Conservation (phyloP, 805 yeast species). For the Cyberlindnera galapagoensis region DNA sequence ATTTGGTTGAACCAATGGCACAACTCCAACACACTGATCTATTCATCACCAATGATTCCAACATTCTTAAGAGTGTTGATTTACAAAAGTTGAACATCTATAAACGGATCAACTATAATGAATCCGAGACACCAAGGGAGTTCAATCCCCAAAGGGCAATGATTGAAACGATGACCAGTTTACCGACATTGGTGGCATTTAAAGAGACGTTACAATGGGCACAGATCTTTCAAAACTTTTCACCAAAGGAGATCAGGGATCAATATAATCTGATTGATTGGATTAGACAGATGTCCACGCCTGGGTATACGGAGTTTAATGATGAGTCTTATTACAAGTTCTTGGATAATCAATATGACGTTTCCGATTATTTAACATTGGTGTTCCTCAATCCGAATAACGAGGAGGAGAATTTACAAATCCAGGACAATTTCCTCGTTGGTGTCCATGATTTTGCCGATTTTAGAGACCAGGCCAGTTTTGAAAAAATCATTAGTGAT, state of each 20-base stretch:
- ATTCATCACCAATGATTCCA: slow-evolving; percentile 43
- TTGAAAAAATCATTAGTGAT: slow-evolving; percentile 29
- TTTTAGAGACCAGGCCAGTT: slow-evolving; percentile 34
- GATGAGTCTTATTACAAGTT: slow-evolving; percentile 4
- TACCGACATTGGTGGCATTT: slow-evolving; percentile 57
- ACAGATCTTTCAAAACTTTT: slow-evolving; percentile 50
- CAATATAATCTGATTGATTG: slow-evolving; percentile 41
- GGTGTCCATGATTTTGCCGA: slow-evolving; percentile 33
- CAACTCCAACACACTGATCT: slow-evolving; percentile 50
- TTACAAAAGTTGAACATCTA: slow-evolving; percentile 31
- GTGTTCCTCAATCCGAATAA: slow-evolving; percentile 12
- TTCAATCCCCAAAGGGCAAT: slow-evolving; percentile 36
- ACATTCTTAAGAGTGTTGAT: slow-evolving; percentile 31
- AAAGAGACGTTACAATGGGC: slow-evolving; percentile 51
- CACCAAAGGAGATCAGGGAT: slow-evolving; percentile 57
- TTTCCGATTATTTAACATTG: slow-evolving; percentile 6
- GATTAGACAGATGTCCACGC: slow-evolving; percentile 37
- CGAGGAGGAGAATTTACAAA: slow-evolving; percentile 20
- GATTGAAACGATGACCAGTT: slow-evolving; percentile 48
- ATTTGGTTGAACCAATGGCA: slow-evolving; percentile 54
- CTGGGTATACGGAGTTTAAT: slow-evolving; percentile 47
- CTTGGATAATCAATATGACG: slow-evolving; percentile 8
- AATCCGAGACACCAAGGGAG: slow-evolving; percentile 25
- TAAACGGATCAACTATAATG: slow-evolving; percentile 37
- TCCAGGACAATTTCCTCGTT: slow-evolving; percentile 17